Percentiles rank a stretch among this genome's conserved stretches.
Conservation (phyloP, 257 asterid genomes). For the Nicotiana knightiana region DNA sequence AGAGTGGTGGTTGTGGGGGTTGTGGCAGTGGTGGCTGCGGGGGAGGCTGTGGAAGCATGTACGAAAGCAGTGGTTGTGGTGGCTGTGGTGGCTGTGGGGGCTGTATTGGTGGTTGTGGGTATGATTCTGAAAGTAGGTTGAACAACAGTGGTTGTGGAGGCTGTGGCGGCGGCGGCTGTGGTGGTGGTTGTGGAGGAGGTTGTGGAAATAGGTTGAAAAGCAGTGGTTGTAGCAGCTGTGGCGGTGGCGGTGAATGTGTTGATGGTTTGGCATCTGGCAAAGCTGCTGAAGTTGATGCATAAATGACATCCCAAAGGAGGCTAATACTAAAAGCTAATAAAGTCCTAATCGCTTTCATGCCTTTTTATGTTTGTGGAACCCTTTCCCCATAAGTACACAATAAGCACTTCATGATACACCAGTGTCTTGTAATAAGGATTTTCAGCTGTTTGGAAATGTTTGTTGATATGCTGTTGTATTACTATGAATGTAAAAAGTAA, state of each 20-base stretch:
- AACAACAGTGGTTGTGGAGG: not conserved
- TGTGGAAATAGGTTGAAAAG: not conserved
- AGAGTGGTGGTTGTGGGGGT: slow-evolving; percentile 3
- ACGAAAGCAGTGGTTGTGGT: not conserved
- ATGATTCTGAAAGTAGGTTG: not conserved
- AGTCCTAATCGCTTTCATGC: not conserved
- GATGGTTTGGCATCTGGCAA: not conserved
- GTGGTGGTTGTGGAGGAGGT: not conserved
- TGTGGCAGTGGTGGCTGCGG: not conserved
- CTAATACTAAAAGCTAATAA: not conserved
- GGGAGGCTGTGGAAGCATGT: not conserved
- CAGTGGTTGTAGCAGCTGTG: not conserved
- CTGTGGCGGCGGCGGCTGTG: not conserved
- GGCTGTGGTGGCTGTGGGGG: not conserved
- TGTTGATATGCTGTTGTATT: not conserved
- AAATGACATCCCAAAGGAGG: slow-evolving; percentile 1
- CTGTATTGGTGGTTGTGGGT: not conserved
- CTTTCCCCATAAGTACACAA: not conserved
- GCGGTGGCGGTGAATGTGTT: not conserved
- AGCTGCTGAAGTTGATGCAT: not conserved
- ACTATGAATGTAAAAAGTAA: not conserved
- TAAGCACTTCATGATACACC: not conserved
- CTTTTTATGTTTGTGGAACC: not conserved
- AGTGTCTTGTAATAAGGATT: not conserved
- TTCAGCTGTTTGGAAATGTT: not conserved